Conservation (phyloP, 2,329 filamentous ascomycete genomes). For the Akanthomyces uredinophilus region DNA sequence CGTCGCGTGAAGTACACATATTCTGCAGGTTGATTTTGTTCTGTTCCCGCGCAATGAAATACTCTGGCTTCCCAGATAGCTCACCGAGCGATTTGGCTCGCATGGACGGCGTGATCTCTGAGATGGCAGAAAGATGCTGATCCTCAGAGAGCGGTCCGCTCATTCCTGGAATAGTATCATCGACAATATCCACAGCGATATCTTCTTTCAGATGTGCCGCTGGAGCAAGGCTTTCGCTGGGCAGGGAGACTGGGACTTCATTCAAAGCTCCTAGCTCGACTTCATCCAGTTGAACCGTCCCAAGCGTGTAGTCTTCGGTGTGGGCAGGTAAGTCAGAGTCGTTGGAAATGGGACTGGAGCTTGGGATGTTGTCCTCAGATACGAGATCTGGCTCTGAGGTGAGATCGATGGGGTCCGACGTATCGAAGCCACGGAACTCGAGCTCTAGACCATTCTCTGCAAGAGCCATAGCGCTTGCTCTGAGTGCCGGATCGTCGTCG, state of each 20-base stretch:
- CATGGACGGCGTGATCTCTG: conserved; percentile 19
- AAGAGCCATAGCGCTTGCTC: background rate
- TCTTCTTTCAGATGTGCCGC: background rate
- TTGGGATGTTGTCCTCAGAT: background rate
- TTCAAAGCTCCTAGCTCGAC: background rate
- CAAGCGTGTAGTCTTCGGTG: background rate
- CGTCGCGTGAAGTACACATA: too few species aligned
- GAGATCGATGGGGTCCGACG: conserved; percentile 10
- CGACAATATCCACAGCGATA: background rate
- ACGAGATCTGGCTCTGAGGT: conserved; percentile 9
- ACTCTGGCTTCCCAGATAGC: conserved; percentile 34
- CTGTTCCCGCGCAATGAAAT: conserved; percentile 34
- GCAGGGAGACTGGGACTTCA: background rate
- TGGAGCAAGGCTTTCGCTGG: background rate
- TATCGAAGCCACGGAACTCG: background rate
- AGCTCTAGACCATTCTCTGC: background rate
- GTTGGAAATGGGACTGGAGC: background rate
- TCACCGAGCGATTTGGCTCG: conserved; percentile 16
- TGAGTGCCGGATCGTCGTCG: conserved; percentile 15
- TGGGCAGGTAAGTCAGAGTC: background rate
- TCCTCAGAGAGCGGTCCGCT: background rate
- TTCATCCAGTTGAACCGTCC: background rate
- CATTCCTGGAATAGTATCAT: background rate
- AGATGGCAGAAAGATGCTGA: conserved; percentile 21
- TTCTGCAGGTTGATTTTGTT: conserved; percentile 24